Conservation (phyloP, 2,329 filamentous ascomycete species). For the Triangularia verruculosa region DNA sequence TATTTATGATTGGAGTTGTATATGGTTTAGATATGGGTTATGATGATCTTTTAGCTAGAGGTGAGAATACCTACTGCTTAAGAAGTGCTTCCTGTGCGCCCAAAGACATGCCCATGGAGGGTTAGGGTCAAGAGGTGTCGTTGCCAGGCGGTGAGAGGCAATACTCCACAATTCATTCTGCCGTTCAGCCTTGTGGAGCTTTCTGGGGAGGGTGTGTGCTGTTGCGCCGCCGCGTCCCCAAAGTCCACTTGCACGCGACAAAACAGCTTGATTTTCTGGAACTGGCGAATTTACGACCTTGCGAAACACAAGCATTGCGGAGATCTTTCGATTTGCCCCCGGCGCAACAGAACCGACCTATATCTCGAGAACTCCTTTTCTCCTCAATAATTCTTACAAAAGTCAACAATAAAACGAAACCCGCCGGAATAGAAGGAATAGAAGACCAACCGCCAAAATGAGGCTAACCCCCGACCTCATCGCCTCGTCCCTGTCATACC, state of each 20-base stretch:
- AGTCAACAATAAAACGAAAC: background rate
- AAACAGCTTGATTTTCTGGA: background rate
- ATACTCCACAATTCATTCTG: slow-evolving; percentile 14
- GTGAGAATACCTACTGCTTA: background rate
- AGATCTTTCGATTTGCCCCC: background rate
- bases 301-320: background rate
- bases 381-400: background rate
- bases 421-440: slow-evolving; percentile 20
- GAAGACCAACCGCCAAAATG: slow-evolving; percentile 54
- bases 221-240: background rate
- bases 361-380: background rate
- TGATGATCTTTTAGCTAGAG: background rate
- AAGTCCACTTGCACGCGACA: background rate
- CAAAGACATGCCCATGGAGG: no score
- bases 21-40: background rate
- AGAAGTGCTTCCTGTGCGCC: background rate
- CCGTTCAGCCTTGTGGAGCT: slow-evolving; percentile 19
- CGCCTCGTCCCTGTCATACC: slow-evolving; percentile 90
- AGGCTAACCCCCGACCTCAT: slow-evolving; percentile 95
- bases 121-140: background rate
- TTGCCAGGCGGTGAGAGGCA: background rate
- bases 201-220: background rate
- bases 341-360: background rate
- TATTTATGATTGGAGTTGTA: background rate
- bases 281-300: slow-evolving; percentile 1